These are phyloP conservation scores for Lathyrus tuberosus DNA, from an alignment of 306 rosid genomes.

Conservation along the genomic window DNA sequence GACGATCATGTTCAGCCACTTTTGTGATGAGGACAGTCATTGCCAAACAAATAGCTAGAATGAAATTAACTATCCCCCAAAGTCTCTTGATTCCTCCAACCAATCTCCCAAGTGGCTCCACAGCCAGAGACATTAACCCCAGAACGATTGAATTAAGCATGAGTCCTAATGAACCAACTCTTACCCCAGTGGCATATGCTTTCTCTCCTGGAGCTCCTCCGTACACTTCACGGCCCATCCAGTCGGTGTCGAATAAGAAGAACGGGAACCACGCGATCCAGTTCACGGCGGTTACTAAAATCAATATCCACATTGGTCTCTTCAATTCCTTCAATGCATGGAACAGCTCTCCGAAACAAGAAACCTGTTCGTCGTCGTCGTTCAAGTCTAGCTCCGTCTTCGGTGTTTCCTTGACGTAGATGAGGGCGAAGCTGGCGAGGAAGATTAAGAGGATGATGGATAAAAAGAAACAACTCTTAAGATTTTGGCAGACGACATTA, in stretches of 20 bases:
- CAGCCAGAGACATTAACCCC: constrained; percentile 30
- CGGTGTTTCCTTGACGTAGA: constrained; percentile 42
- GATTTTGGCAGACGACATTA: constrained; percentile 65
- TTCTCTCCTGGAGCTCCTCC: constrained; percentile 7
- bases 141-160: constrained; percentile 36
- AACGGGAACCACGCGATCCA: constrained; percentile 21
- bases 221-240: constrained; percentile 16
- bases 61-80: constrained; percentile 31
- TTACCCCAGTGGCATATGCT: constrained; percentile 39
- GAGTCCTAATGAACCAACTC: constrained; percentile 26
- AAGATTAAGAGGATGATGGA: constrained; percentile 43
- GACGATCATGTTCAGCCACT: constrained; percentile 27
- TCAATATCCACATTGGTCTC: constrained; percentile 69
- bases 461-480: constrained; percentile 74
- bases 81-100: constrained; percentile 37
- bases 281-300: constrained; percentile 41
- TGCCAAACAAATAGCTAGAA: constrained; percentile 35
- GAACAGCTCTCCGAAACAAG: constrained; percentile 43
- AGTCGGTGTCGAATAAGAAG: constrained; percentile 4
- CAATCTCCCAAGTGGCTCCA: constrained; percentile 29
- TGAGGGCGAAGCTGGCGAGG: constrained; percentile 38
- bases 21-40: constrained; percentile 29
- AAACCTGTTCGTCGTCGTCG: not conserved
- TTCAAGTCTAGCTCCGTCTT: not conserved
- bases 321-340: constrained; percentile 48